Base-by-base conservation (phyloP, 2,329 filamentous ascomycete genomes). In the Cercospora zeae-maydis region DNA sequence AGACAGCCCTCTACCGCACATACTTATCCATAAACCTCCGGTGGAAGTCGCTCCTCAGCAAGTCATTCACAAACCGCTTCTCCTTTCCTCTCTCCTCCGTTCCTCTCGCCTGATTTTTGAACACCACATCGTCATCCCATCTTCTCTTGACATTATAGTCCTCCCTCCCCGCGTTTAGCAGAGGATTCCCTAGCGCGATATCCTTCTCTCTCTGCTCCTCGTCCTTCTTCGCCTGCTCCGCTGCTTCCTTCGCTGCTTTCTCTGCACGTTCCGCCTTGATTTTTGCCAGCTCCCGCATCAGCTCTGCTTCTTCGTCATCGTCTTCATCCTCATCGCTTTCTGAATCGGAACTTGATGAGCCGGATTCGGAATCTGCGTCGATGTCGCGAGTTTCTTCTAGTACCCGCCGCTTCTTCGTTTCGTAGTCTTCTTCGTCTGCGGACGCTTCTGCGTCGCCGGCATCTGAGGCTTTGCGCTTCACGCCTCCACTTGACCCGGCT, bases 91-190 rank as follows among this genome's bases (percentile, higher is more conserved):
- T 93, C 66, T 97, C 92, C 74, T 98, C 93, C 0, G 93, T 96
- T 8, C 93, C 95, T 63, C 95, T 85, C 34, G 93, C 95, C 79
- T 99, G 95, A 77, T 99, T 99, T 82, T 96, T 98, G 80, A 99
- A 99, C 2, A 99, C 93, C 11, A 99, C 95, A 75, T 99, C 95
- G 72, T 99, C 95, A 71, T 99, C 95, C 95, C 95, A 99, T 70
- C 93, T 80, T 69, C 91, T 82, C 83, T 96, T 97, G 73, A 97
- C 88, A 63, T 88, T 92, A 75, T 96, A 98, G 70, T 96, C 92
- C 52, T 71, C 67, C 75, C 91, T 90, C n/a, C 57, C 61, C 0
- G 83, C 75, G 70, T 98, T 97, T 61, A 99, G 84, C 57, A 99
- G 79, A 39, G 95, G 95, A 75, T 99, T 99, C 6, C 95, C 95